Evolutionary conservation across 768 basidiomycete genomes (phyloP).

Genomic region (Russula brevipes): DNA sequence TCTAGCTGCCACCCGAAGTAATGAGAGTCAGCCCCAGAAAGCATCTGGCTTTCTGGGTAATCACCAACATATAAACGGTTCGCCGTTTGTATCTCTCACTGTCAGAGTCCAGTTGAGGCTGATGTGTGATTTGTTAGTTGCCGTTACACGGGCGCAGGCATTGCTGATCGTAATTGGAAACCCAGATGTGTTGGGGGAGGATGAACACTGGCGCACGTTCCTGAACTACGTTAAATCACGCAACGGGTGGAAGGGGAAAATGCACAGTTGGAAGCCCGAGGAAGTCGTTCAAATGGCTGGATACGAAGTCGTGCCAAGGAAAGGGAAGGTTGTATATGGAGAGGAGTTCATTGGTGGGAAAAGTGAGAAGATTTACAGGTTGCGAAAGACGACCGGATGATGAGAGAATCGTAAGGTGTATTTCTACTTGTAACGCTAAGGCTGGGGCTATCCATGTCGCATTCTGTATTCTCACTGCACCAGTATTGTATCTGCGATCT

Average conservation of each 20-base stretch:
- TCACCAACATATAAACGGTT: conserved; percentile 38
- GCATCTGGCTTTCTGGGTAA: conserved; percentile 39
- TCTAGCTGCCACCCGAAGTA: conserved; percentile 34
- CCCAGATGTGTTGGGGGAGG: conserved; percentile 51
- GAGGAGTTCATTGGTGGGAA: conserved; percentile 13
- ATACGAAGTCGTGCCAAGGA: conserved; percentile 4
- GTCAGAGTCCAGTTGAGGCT: neutral
- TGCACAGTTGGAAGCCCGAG: conserved; percentile 35
- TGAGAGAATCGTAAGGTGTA: neutral
- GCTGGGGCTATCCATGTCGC: too few relatives aligned
- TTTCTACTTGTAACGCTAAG: too few relatives aligned
- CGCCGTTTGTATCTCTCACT: neutral
- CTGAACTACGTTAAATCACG: conserved; percentile 49
- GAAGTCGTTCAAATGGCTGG: neutral
- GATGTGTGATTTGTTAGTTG: conserved; percentile 39
- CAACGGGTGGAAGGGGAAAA: conserved; percentile 51
- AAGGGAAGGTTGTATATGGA: neutral
- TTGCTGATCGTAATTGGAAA: conserved; percentile 61
- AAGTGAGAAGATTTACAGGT: conserved; percentile 9
- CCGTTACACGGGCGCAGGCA: conserved; percentile 60
- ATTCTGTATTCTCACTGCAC: too few relatives aligned
- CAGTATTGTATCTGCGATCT: too few relatives aligned
- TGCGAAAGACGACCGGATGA: neutral
- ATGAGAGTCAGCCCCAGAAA: conserved; percentile 27
- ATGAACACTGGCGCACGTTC: conserved; percentile 55